Evolutionary conservation across 2,329 filamentous ascomycete genomes (phyloP), one percentile per base, ranked within the genome.

Genomic region (Alternaria metachromatica): DNA sequence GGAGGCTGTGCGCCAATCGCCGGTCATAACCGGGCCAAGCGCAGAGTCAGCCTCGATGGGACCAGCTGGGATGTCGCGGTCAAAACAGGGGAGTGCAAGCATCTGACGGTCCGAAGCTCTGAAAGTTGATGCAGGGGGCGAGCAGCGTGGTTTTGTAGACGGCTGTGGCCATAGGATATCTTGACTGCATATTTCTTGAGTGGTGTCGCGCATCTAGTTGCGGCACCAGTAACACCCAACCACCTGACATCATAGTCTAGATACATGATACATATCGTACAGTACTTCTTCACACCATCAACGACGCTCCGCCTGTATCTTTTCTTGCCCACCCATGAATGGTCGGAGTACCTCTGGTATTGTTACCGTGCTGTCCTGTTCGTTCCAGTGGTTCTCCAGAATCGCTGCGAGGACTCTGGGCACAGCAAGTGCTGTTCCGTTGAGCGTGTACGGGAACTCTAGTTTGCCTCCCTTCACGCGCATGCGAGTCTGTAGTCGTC

Each of bases 361-460:
- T 2, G 84, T 83, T 8, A 98, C 92, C 2, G 86, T 87, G 72
- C 84, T 85, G 20, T 84, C 85, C 23, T 84, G 76, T 74, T 94
- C 90, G 74, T 96, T 88, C 92, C 94, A 99, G 1, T 93, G 91
- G 74, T 94, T 93, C 84, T 99, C 96, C 68, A 99, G 78, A 55
- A 99, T 85, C 6, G 94, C 94, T 23, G 96, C 94, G 63, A 99
- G 78, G 12, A 99, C 92, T 56, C 96, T 87, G 4, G 96, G 96
- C 41, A 98, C 91, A 1, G 96, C 96, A 73, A 98, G 84, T 0
- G 95, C 96, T 2, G 96, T 99, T 1, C 95, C 96, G 78, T 99
- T 99, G 41, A 97, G 86, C 0, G 96, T 99, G 82, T 92, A 93
- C 13, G 94, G 93, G 78, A 93, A 98, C 2, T 86, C 84, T 44